Conservation (phyloP, 2,329 filamentous ascomycete species). For the Sphaerostilbella broomeana region DNA sequence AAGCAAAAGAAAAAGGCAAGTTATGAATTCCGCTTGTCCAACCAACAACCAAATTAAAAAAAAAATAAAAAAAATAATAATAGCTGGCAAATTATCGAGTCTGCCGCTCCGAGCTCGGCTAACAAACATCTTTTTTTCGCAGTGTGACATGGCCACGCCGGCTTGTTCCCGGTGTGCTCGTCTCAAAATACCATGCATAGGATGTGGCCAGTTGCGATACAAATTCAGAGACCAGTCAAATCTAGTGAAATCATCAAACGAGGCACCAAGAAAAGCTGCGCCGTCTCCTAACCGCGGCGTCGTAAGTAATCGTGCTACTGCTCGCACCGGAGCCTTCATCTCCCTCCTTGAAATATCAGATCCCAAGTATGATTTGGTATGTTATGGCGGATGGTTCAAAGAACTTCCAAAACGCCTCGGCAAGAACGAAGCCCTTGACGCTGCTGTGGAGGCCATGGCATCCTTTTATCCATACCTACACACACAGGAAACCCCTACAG, state of each 20-base stretch:
- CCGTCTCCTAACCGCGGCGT: constrained; percentile 1
- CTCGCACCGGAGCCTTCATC: constrained; percentile 20
- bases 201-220: constrained; percentile 40
- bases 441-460: constrained; percentile 26
- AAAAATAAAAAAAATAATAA: too few species aligned
- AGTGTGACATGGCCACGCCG: constrained; percentile 42
- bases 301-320: constrained; percentile 23
- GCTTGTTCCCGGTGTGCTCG: constrained; percentile 40
- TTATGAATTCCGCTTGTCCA: too few species aligned
- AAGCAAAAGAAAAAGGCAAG: constrained; percentile 48
- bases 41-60: too few species aligned
- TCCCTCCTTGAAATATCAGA: constrained; percentile 33
- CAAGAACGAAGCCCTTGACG: constrained; percentile 38
- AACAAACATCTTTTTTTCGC: background rate
- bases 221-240: constrained; percentile 38
- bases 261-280: constrained; percentile 2
- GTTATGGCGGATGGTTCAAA: constrained; percentile 39
- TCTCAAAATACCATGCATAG: constrained; percentile 37
- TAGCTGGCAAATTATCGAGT: too few species aligned
- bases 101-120: too few species aligned
- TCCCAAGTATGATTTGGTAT: constrained; percentile 39
- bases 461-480: constrained; percentile 21
- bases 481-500: constrained; percentile 16
- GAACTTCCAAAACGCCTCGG: constrained; percentile 41
- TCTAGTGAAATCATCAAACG: constrained; percentile 4